A percentile compares a stretch with the other conserved stretches of the same genome.
phyloP scores from a whole-genome alignment of 352 stramenopile genomes.

The Globisporangium sylvaticum region DNA sequence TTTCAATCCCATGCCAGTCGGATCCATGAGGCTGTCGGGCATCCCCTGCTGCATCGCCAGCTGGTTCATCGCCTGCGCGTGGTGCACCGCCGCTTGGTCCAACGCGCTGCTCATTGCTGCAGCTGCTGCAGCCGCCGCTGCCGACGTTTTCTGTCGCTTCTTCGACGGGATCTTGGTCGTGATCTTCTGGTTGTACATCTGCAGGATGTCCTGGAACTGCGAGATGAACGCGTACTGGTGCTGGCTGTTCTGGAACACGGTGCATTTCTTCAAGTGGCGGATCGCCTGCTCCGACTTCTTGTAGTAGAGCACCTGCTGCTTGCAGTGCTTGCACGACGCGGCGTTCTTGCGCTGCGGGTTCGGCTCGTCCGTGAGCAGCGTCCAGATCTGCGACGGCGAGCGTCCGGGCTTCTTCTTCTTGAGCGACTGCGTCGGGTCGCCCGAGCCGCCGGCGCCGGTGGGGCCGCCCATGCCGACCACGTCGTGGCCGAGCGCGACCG shows the following conservation, averaged over 20 bases:
- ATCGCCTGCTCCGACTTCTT: slow-evolving; percentile 87
- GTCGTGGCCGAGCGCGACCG: slow-evolving; percentile 14
- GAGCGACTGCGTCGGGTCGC: slow-evolving; percentile 11
- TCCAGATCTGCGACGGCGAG: slow-evolving; percentile 72
- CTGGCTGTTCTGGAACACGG: slow-evolving; percentile 73
- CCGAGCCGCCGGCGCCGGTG: background rate
- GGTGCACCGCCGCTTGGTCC: slow-evolving; percentile 53
- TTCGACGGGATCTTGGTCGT: slow-evolving; percentile 57
- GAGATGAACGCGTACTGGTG: slow-evolving; percentile 78
- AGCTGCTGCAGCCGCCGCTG: slow-evolving; percentile 7
- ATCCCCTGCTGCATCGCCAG: slow-evolving; percentile 75
- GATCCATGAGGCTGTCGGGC: slow-evolving; percentile 62
- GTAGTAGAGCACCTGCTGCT: slow-evolving; percentile 83
- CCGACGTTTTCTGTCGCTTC: slow-evolving; percentile 52
- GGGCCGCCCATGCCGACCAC: slow-evolving; percentile 4
- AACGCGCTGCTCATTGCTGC: slow-evolving; percentile 25
- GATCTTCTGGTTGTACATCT: slow-evolving; percentile 82
- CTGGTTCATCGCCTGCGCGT: slow-evolving; percentile 66
- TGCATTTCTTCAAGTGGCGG: slow-evolving; percentile 78
- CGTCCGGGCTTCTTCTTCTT: slow-evolving; percentile 79
- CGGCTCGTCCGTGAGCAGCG: slow-evolving; percentile 77
- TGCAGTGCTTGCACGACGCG: slow-evolving; percentile 80
- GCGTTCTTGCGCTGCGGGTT: slow-evolving; percentile 75
- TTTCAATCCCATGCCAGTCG: slow-evolving; percentile 45
- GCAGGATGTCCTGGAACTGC: slow-evolving; percentile 77